Base-by-base conservation (phyloP, 176 grass and related monocot genomes). In the Triticum monococcum region DNA sequence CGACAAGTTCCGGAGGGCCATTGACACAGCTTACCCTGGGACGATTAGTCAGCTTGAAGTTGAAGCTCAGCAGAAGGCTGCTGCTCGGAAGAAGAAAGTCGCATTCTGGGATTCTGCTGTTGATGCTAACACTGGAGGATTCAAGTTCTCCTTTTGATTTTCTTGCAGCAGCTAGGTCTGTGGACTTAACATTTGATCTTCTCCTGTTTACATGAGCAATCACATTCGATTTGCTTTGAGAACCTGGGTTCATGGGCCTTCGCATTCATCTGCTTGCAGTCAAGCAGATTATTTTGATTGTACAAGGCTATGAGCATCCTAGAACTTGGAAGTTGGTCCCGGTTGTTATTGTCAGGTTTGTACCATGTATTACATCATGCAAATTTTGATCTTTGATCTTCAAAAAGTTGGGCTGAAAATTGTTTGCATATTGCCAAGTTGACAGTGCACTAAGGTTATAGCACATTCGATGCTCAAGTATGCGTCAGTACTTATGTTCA, bases 121-220 rank as follows among this genome's bases (percentile, higher is more conserved):
- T 1, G 97, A 96, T 79, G 83, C 89, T 22, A 92, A 91, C 2
- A 81, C 80, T 2, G 94, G 97, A 80, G 92, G 94, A 70, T 99
- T 96, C 92, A 99, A 93, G 76, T 99, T 99, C 71, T 92, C 92
- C 24, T 89, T 98, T 37, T 94, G 85, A 98, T n/a, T 46, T 75
- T 74, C 7, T 46, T 9, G 36, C 46, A 12, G 37, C 57, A 10
- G 35, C 63, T 37, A 68, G 81, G 71, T n/a, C 76, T 68, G 20
- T 24, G 3, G 45, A 62, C n/a, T 12, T 67, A 57, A 57, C 35
- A 45, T n/a, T 72, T 64, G 20, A 56, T 38, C 24, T 12, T 30
- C 2, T 59, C 67, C 32, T 38, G 28, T 79, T 87, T 48, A 77
- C 24, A 32, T 57, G 28, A 80, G 33, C 46, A n/a, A 32, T 60